These are phyloP conservation scores for Bryopsis sp. DNA, from an alignment of 139 green algal genomes.

Conservation along the genomic window DNA sequence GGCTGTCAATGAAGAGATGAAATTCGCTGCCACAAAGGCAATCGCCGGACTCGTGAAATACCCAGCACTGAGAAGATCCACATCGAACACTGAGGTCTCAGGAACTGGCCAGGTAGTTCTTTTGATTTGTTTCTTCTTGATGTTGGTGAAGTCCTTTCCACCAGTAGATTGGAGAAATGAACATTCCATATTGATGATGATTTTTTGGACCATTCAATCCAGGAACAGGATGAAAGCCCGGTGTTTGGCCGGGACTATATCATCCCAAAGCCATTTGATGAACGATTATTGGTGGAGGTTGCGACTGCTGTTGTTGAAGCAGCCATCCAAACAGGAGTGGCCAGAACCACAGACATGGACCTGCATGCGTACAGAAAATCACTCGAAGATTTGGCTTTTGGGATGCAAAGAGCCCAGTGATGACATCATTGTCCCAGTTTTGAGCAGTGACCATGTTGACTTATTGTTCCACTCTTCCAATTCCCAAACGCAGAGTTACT, in stretches of 20 bases:
- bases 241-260: conserved; percentile 20
- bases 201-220: too few species aligned
- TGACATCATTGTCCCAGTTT: too few species aligned
- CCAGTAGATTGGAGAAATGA: not conserved
- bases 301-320: conserved; percentile 25
- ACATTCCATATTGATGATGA: not conserved
- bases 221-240: too few species aligned
- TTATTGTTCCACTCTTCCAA: too few species aligned
- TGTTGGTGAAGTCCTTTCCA: not conserved
- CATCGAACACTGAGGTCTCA: conserved; percentile 7
- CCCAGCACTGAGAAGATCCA: conserved; percentile 15
- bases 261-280: conserved; percentile 32
- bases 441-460: too few species aligned
- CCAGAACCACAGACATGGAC: conserved; percentile 22
- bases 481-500: too few species aligned
- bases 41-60: conserved; percentile 29
- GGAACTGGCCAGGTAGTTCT: not conserved
- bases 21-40: conserved; percentile 32
- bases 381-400: conserved; percentile 20
- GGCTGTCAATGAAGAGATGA: conserved; percentile 39
- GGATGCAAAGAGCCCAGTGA: conserved; percentile 2
- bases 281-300: conserved; percentile 26
- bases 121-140: not conserved
- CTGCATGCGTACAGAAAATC: conserved; percentile 21
- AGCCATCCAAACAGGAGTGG: conserved; percentile 24